Percentiles rank a stretch among this genome's conserved stretches.
phyloP scores from a whole-genome alignment of 2,329 filamentous ascomycete genomes.

The Talaromyces atroroseus region DNA sequence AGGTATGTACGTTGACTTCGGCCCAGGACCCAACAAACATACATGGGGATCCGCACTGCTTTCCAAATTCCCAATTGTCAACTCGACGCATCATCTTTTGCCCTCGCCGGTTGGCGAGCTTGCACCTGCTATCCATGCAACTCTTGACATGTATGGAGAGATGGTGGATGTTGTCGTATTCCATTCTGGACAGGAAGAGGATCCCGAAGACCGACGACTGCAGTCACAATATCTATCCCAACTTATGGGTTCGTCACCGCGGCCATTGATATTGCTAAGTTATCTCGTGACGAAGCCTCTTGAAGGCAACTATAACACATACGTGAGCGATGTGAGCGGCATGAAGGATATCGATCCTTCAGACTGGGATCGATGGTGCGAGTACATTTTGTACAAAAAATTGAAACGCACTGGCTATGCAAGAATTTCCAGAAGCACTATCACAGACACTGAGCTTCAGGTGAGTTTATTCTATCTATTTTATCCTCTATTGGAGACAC shows the following conservation, averaged over 20 bases:
- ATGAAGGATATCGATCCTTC: conserved; percentile 92
- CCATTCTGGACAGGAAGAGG: conserved; percentile 97
- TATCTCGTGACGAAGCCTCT: conserved; percentile 89
- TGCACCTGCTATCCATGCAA: conserved; percentile 94
- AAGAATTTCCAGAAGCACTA: conserved; percentile 77
- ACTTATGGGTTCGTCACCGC: conserved; percentile 75
- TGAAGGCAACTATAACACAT: conserved; percentile 94
- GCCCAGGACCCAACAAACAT: conserved; percentile 96
- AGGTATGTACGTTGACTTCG: conserved; percentile 98
- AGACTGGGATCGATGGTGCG: conserved; percentile 98
- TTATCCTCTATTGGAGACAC: neutral
- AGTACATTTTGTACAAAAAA: conserved; percentile 95
- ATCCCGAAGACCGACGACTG: conserved; percentile 80
- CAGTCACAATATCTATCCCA: conserved; percentile 81
- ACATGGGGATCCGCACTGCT: conserved; percentile 92
- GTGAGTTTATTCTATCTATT: conserved; percentile 39
- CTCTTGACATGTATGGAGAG: conserved; percentile 84
- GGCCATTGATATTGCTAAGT: conserved; percentile 78
- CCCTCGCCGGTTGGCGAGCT: conserved; percentile 92
- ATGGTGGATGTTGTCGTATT: conserved; percentile 93
- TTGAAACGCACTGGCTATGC: conserved; percentile 84
- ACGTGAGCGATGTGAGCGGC: conserved; percentile 76
- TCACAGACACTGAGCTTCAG: conserved; percentile 96
- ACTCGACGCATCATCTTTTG: conserved; percentile 91
- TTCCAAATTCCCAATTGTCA: conserved; percentile 95